A percentile compares a stretch with the other conserved stretches of the same genome.
Conservation (phyloP, 176 grass and related monocot genomes). For the Paspalum notatum region DNA sequence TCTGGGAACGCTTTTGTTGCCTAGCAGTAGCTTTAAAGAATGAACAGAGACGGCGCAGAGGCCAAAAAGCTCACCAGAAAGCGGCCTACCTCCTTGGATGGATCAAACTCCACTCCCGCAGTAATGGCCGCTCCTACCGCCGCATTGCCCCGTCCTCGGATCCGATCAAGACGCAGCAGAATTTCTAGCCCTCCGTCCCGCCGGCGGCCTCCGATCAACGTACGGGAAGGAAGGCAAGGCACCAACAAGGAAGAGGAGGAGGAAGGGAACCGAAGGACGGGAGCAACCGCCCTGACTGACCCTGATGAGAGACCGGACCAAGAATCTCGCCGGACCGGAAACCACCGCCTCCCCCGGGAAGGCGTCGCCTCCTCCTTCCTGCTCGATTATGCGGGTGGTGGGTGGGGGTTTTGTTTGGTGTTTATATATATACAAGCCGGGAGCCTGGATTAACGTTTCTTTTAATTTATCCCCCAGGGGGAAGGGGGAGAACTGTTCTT, state of each 20-base stretch:
- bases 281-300: too few species aligned
- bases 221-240: not conserved
- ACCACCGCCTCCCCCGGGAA: slow-evolving; percentile 5
- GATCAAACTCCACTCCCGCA: slow-evolving; percentile 37
- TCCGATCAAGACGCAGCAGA: not conserved
- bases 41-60: slow-evolving; percentile 46
- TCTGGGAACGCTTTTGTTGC: slow-evolving; percentile 48
- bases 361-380: slow-evolving; percentile 27
- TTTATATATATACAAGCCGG: slow-evolving; percentile 51
- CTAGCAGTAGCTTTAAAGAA: slow-evolving; percentile 57
- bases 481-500: slow-evolving; percentile 33
- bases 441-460: not conserved
- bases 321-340: slow-evolving; percentile 20
- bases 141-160: slow-evolving; percentile 29
- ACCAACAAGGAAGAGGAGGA: not conserved
- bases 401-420: slow-evolving; percentile 22
- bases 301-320: not conserved
- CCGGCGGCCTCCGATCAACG: not conserved
- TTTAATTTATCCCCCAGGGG: not conserved
- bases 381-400: slow-evolving; percentile 25
- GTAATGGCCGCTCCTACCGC: slow-evolving; percentile 33
- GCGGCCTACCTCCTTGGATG: slow-evolving; percentile 35
- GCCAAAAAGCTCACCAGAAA: slow-evolving; percentile 52
- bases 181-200: not conserved
- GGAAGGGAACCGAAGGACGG: slow-evolving; percentile 2